A percentile compares a stretch with the other conserved stretches of the same genome.
These are phyloP conservation scores for Schrenkiella parvula DNA, from an alignment of 345 rosid genomes.

Conservation along the genomic window DNA sequence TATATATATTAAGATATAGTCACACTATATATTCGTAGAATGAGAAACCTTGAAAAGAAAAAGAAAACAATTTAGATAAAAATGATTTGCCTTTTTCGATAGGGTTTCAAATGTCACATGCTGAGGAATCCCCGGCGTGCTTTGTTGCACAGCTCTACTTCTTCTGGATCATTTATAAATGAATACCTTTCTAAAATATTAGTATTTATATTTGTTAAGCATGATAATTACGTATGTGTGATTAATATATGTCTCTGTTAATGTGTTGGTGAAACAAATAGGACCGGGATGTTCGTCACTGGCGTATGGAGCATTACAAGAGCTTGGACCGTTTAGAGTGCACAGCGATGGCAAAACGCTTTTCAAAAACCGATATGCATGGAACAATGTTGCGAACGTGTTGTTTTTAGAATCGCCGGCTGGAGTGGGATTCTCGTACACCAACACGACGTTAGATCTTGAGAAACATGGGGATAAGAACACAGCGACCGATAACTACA, in stretches of 20 bases:
- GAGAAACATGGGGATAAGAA: constrained; percentile 45
- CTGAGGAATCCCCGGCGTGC: constrained; percentile 26
- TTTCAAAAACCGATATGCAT: constrained; percentile 64
- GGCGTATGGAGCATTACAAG: constrained; percentile 91
- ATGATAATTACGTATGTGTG: neutral
- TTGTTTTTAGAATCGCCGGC: constrained; percentile 85
- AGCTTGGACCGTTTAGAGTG: constrained; percentile 85
- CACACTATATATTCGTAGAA: too few relatives aligned
- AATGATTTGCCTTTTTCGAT: constrained; percentile 8
- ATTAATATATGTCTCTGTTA: neutral
- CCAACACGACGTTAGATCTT: constrained; percentile 61
- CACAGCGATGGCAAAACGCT: constrained; percentile 73
- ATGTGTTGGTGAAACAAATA: constrained; percentile 51
- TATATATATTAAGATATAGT: too few relatives aligned
- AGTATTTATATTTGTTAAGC: neutral
- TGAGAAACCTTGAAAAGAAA: neutral
- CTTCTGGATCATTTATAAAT: neutral
- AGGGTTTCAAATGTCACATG: constrained; percentile 21
- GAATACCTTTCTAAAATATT: neutral
- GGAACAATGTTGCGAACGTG: constrained; percentile 85
- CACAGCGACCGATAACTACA: constrained; percentile 64
- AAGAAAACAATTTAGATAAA: neutral
- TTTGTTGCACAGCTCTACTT: constrained; percentile 18
- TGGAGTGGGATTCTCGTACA: constrained; percentile 86
- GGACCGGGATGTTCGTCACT: constrained; percentile 98